Percentiles rank a stretch among this genome's conserved stretches.
Evolutionary conservation across 345 rosid genomes (phyloP).

Genomic region (Erodium maritimum): DNA sequence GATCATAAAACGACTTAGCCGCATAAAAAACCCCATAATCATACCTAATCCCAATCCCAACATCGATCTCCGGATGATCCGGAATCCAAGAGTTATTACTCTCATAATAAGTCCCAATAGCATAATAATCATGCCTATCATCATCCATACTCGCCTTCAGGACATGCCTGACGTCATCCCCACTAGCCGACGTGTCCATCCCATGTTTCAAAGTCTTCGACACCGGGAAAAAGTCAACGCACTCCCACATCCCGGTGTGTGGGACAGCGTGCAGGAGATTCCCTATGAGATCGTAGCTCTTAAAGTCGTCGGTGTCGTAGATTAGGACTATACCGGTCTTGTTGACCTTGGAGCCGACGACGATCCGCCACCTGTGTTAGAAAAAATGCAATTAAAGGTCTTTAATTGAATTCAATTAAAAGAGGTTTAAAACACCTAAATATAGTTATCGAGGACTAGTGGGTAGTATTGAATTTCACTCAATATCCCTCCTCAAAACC

Average conservation of each 20-base stretch:
- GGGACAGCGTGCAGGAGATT: conserved; percentile 48
- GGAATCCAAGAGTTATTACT: conserved; percentile 33
- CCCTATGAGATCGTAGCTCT: conserved; percentile 21
- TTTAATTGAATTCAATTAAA: no score
- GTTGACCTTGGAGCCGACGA: conserved; percentile 60
- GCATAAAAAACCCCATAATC: conserved; percentile 67
- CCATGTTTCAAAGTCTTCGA: conserved; percentile 22
- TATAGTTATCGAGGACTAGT: no score
- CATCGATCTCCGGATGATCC: conserved; percentile 41
- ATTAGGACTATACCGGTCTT: conserved; percentile 57
- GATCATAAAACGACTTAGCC: conserved; percentile 59
- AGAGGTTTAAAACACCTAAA: no score
- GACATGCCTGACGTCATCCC: conserved; percentile 44
- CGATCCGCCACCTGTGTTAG: conserved; percentile 72
- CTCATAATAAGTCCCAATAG: conserved; percentile 49
- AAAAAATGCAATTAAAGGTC: no score
- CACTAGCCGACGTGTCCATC: conserved; percentile 42
- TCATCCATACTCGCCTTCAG: conserved; percentile 53
- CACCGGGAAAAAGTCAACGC: conserved; percentile 63
- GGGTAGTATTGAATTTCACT: no score
- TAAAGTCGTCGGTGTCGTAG: conserved; percentile 73
- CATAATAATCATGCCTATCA: conserved; percentile 51
- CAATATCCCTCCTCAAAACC: no score
- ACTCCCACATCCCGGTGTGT: conserved; percentile 91
- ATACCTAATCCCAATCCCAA: conserved; percentile 54